Evolutionary conservation across 139 green algal genomes (phyloP).

Genomic region (Asterochloris erici): DNA sequence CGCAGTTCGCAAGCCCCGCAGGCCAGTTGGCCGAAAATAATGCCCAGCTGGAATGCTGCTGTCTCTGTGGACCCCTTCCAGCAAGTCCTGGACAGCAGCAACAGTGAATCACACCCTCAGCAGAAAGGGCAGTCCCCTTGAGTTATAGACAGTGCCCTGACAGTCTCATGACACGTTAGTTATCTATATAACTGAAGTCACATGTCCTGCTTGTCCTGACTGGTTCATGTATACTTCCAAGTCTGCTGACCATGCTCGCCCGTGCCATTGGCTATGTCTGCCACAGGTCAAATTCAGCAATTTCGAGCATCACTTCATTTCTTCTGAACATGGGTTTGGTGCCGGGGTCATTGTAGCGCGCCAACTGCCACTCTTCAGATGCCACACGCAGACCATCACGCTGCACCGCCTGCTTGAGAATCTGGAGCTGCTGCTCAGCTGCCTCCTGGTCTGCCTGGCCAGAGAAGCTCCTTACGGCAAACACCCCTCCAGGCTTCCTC

Average conservation of each 20-base stretch:
- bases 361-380: slow-evolving; percentile 41
- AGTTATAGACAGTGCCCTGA: too few species aligned
- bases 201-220: too few species aligned
- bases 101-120: background rate
- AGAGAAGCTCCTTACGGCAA: slow-evolving; percentile 38
- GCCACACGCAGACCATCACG: slow-evolving; percentile 4
- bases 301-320: slow-evolving; percentile 77
- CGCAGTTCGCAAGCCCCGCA: too few species aligned
- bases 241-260: too few species aligned
- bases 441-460: background rate
- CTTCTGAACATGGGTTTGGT: slow-evolving; percentile 47
- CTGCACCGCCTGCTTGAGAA: slow-evolving; percentile 13
- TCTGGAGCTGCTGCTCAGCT: background rate
- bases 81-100: background rate
- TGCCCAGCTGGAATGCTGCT: too few species aligned
- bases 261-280: background rate
- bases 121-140: too few species aligned
- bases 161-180: too few species aligned
- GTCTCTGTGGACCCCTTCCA: too few species aligned
- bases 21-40: too few species aligned
- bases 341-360: slow-evolving; percentile 74
- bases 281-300: slow-evolving; percentile 50
- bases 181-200: too few species aligned
- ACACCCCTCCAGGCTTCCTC: slow-evolving; percentile 22
- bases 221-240: too few species aligned